Base-by-base conservation (phyloP, 371 early-diverging fungal genomes). In the Capillidium rhysosporum region DNA sequence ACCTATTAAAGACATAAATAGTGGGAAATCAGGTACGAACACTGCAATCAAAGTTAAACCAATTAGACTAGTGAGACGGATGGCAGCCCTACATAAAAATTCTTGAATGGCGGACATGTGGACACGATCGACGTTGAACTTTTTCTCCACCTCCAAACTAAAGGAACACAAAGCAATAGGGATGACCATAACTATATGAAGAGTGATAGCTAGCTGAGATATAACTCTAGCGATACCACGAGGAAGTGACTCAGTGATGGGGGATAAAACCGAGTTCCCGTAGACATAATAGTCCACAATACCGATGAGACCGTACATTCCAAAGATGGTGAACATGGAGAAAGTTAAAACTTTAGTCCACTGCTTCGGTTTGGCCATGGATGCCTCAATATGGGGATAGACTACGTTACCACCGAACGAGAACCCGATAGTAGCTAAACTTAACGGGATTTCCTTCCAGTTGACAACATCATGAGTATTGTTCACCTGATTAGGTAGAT, bases 381-480 rank as follows among this genome's bases (percentile, higher is more conserved):
- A 76, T 1, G 74, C 73, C 61, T 90, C 88, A 26, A 89, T 76
- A 55, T 86, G 85, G 38, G 86, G 81, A 48, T 77, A 84, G 38
- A 83, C 72, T 23, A 82, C 73, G 57, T 82, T 83, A 44, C 84
- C 84, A 34, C 85, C 81, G 55, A 81, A 84, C 56, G 73, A 74
- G 58, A 82, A 82, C 46, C 78, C 79, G 40, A 84, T 80, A 14
- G 77, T 77, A 25, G 71, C 69, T 1, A 77, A 62, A 0, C 74
- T 70, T 9, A 69, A 60, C 2, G 77, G 77, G 45, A 77, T 67
- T 55, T 72, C 70, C 18, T 66, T 57, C 67, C 73, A 74, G 39
- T 73, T 69, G 43, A 66, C 74, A 38, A 57, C 29, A 44, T 72
- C 67, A 52, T 72, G 69, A 0, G 61, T 57, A 3, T 21, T 24